Base-by-base conservation (phyloP, 352 stramenopile species). In the Pythium utonaiense region DNA sequence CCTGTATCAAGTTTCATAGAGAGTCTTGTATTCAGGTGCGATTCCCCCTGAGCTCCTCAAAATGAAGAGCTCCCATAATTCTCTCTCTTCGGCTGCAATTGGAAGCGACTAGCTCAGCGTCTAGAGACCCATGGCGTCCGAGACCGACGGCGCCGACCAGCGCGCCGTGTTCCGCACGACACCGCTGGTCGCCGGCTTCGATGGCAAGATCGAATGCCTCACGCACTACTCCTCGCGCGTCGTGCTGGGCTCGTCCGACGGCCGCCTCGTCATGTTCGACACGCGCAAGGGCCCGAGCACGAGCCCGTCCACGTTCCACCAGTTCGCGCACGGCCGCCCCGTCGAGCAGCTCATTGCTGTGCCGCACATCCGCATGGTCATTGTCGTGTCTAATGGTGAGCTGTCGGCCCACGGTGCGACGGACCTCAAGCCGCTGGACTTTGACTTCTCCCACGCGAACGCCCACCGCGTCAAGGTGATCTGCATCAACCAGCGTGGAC, bases 171-270 rank as follows among this genome's bases (percentile, higher is more conserved):
- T 93, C 79, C 83, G 81, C 53, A 85, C 83, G 24, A 88, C 78
- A 36, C 78, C 80, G 17, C 59, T 95, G 22, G 77, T 95, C 49
- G 74, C 68, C 22, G 77, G 74, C 53, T 95, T 93, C 52, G 76
- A 91, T 28, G 86, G 86, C 21, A 89, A 89, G 58, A 77, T 95
- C 49, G 82, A 93, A 57, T 91, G 83, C 53, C 78, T 93, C 45
- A 86, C 83, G 49, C 84, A 93, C 69, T 95, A 95, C 71, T 93
- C 83, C 31, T 93, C 77, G n/a, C 83, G 86, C 56, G 83, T 95
- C 34, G 80, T 95, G 12, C 62, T 95, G 34, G 86, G 86, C 69
- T 88, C 86, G 45, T 70, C 74, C 58, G 86, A 95, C 45, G 83
- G 86, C 1, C 83, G 82, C 0, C 73, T 95, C 34, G 81, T 93